These are phyloP conservation scores for Kodamaea suecica DNA, from an alignment of 1,139 yeast species.

Conservation along the genomic window DNA sequence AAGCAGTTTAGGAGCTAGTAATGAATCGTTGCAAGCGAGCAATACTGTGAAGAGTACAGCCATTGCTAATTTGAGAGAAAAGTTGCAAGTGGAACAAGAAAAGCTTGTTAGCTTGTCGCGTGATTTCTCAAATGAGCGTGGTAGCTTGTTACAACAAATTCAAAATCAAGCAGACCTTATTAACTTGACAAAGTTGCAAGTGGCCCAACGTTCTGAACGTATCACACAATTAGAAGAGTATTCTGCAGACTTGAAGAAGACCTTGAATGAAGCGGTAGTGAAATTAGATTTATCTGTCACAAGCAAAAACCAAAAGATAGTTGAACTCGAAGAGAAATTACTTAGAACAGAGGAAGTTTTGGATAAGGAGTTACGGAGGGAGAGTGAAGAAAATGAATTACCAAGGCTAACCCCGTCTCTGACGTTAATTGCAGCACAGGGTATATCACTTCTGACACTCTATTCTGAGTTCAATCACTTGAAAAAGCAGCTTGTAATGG, in stretches of 20 bases:
- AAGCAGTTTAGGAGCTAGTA: slow-evolving; percentile 25
- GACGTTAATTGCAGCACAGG: slow-evolving; percentile 47
- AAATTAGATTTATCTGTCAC: slow-evolving; percentile 23
- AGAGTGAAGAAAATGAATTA: slow-evolving; percentile 27
- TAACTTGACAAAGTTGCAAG: slow-evolving; percentile 54
- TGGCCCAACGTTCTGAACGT: slow-evolving; percentile 44
- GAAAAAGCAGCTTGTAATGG: slow-evolving; percentile 66
- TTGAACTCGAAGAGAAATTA: slow-evolving; percentile 35
- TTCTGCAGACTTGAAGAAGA: slow-evolving; percentile 39
- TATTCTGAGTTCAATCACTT: slow-evolving; percentile 65
- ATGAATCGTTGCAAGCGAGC: slow-evolving; percentile 13
- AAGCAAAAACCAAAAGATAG: slow-evolving; percentile 32
- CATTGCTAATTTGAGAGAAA: slow-evolving; percentile 31
- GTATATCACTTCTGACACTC: slow-evolving; percentile 64
- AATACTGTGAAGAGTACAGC: slow-evolving; percentile 12
- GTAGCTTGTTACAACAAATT: slow-evolving; percentile 60
- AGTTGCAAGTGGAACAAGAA: slow-evolving; percentile 45
- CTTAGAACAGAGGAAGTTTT: slow-evolving; percentile 42
- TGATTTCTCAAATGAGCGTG: slow-evolving; percentile 6
- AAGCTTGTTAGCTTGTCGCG: slow-evolving; percentile 14
- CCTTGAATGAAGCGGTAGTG: slow-evolving; percentile 30
- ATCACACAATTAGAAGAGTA: slow-evolving; percentile 47
- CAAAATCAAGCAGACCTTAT: slow-evolving; percentile 61
- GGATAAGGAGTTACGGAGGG: slow-evolving; percentile 34
- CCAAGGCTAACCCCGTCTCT: slow-evolving; percentile 39